phyloP scores from a whole-genome alignment of 306 rosid genomes.

The Lotus japonicus region DNA sequence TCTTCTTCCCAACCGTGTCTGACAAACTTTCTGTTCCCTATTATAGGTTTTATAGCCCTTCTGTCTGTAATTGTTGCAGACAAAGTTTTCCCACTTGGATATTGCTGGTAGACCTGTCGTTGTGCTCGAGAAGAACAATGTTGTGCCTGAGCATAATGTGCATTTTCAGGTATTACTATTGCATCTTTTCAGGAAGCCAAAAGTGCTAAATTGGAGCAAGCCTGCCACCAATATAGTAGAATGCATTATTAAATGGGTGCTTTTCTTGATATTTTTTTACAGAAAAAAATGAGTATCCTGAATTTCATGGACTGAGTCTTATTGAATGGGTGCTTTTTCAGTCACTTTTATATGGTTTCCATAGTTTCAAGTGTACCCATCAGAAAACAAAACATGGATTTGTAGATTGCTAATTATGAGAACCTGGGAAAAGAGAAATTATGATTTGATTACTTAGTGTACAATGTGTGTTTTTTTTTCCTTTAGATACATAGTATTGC shows the following conservation, averaged over 20 bases:
- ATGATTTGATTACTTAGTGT: background rate
- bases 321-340: background rate
- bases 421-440: background rate
- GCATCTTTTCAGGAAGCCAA: background rate
- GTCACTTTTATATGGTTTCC: background rate
- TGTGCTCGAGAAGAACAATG: conserved; percentile 80
- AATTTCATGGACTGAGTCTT: conserved; percentile 14
- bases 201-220: background rate
- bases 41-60: conserved; percentile 14
- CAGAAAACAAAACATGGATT: background rate
- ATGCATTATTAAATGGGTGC: background rate
- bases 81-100: conserved; percentile 93
- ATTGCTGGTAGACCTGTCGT: conserved; percentile 89
- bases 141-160: conserved; percentile 88
- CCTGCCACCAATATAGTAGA: background rate
- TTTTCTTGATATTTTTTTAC: background rate
- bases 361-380: background rate
- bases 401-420: conserved; percentile 6
- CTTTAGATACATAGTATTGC: background rate
- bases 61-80: conserved; percentile 46
- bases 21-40: conserved; percentile 14
- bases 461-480: background rate
- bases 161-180: conserved; percentile 69
- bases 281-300: background rate
- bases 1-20: background rate